Conservation (phyloP, 225 moss, liverwort and hornwort genomes). For the Lunularia cruciata region DNA sequence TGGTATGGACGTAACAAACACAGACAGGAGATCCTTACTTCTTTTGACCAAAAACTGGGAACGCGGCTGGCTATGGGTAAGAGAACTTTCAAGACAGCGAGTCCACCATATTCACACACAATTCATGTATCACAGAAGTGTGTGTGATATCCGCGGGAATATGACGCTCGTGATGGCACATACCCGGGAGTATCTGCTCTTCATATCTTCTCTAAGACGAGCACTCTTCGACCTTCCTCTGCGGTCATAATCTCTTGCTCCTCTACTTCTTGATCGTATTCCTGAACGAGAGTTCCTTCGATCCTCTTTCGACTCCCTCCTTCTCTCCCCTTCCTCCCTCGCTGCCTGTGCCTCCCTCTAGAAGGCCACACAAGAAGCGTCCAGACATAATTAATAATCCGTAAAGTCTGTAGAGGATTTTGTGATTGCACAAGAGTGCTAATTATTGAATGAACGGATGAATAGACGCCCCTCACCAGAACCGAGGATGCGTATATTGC, state of each 20-base stretch:
- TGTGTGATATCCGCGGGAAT: not conserved
- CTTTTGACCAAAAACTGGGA: too few relatives aligned
- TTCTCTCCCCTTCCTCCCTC: slow-evolving; percentile 44
- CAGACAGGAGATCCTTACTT: too few relatives aligned
- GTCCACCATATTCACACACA: too few relatives aligned
- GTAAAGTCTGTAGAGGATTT: too few relatives aligned
- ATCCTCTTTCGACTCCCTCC: slow-evolving; percentile 35
- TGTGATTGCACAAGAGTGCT: too few relatives aligned
- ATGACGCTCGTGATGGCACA: slow-evolving; percentile 10
- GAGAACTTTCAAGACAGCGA: too few relatives aligned
- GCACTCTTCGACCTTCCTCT: slow-evolving; percentile 27
- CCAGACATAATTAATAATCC: slow-evolving; percentile 19
- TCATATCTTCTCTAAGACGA: slow-evolving; percentile 36
- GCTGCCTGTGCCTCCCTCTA: slow-evolving; percentile 38
- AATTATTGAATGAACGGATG: too few relatives aligned
- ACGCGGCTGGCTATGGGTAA: too few relatives aligned
- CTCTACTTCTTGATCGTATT: slow-evolving; percentile 22
- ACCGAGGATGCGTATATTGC: too few relatives aligned
- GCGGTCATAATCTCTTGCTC: slow-evolving; percentile 36
- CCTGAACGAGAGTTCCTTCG: slow-evolving; percentile 23
- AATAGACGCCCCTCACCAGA: too few relatives aligned
- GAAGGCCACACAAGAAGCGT: slow-evolving; percentile 17
- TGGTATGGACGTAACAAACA: too few relatives aligned
- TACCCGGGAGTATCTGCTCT: slow-evolving; percentile 38
- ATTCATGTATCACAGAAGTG: too few relatives aligned